phyloP scores from a whole-genome alignment of 169 alveolate species.

The Ichthyophthirius multifiliis region DNA sequence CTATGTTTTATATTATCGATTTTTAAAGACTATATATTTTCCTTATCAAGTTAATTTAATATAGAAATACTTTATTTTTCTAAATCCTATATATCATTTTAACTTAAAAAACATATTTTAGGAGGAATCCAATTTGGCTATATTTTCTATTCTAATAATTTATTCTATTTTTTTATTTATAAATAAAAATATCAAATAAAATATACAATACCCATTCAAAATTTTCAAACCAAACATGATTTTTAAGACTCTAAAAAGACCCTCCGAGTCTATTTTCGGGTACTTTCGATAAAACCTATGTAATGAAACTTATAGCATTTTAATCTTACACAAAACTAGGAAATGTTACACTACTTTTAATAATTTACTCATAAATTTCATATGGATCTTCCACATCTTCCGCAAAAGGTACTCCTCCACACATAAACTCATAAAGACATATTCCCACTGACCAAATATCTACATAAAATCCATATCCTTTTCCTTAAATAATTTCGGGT shows the following conservation, averaged over 20 bases:
- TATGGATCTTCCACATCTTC: conserved; percentile 39
- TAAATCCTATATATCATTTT: not conserved
- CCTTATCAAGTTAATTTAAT: not conserved
- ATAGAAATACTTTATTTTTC: not conserved
- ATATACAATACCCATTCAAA: conserved; percentile 38
- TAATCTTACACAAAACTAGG: conserved; percentile 32
- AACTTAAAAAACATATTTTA: too few species aligned
- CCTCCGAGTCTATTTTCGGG: conserved; percentile 25
- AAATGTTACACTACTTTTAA: conserved; percentile 15
- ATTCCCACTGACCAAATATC: conserved; percentile 97
- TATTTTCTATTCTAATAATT: conserved; percentile 10
- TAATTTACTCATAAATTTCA: conserved; percentile 28
- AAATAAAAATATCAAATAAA: too few species aligned
- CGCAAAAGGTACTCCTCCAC: conserved; percentile 41
- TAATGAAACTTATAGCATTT: not conserved
- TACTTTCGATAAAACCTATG: conserved; percentile 8
- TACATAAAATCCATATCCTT: conserved; percentile 95
- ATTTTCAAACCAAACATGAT: conserved; percentile 16
- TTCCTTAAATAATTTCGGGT: conserved; percentile 89
- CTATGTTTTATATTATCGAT: not conserved
- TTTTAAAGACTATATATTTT: not conserved
- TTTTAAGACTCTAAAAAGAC: conserved; percentile 10
- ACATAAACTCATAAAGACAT: conserved; percentile 18
- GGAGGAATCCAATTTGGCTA: conserved; percentile 1
- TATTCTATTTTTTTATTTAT: too few species aligned